phyloP scores from a whole-genome alignment of 192 early-diverging fungal species.

The Diversispora eburnea region DNA sequence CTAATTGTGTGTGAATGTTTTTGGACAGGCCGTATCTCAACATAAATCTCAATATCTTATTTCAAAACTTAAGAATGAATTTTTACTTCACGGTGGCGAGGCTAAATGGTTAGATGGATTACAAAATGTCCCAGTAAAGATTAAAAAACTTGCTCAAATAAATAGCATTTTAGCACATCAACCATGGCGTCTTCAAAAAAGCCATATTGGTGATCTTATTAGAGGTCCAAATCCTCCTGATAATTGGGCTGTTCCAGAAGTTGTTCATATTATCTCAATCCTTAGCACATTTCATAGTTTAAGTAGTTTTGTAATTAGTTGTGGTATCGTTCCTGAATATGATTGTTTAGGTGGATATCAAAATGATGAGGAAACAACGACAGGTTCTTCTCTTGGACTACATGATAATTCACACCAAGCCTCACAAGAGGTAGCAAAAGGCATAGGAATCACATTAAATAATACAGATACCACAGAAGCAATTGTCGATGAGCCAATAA shows the following conservation, averaged over 20 bases:
- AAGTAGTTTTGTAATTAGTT: slow-evolving; percentile 50
- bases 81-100: slow-evolving; percentile 49
- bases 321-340: slow-evolving; percentile 54
- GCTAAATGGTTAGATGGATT: slow-evolving; percentile 50
- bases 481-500: no score
- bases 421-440: no score
- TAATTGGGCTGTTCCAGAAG: slow-evolving; percentile 50
- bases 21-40: slow-evolving; percentile 47
- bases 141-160: slow-evolving; percentile 44
- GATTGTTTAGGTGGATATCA: slow-evolving; percentile 50
- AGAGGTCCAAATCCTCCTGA: slow-evolving; percentile 39
- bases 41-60: slow-evolving; percentile 54
- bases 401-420: neutral
- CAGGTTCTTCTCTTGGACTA: neutral
- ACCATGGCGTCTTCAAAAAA: slow-evolving; percentile 47
- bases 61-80: slow-evolving; percentile 49
- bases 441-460: no score
- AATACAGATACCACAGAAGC: no score
- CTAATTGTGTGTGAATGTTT: no score
- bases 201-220: slow-evolving; percentile 42
- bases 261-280: slow-evolving; percentile 52
- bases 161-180: slow-evolving; percentile 49
- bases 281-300: slow-evolving; percentile 49
- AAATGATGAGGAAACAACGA: slow-evolving; percentile 21
- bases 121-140: slow-evolving; percentile 44